Evolutionary conservation across 2,329 filamentous ascomycete species (phyloP).

Genomic region (Ophiocordyceps unilateralis): DNA sequence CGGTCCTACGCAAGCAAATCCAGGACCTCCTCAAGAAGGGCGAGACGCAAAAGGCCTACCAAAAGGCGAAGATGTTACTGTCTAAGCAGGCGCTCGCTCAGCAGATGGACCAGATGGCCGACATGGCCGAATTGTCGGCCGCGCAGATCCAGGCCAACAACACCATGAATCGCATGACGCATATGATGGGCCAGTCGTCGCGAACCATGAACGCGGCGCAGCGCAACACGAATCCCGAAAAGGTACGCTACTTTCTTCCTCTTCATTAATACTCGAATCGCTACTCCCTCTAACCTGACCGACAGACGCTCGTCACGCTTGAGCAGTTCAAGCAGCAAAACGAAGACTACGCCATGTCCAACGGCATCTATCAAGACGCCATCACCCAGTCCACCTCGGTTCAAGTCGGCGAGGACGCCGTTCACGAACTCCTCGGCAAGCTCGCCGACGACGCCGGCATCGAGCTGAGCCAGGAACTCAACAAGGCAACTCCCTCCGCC

Average conservation of each 20-base stretch:
- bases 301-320: conserved; percentile 38
- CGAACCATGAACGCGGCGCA: conserved; percentile 41
- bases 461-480: conserved; percentile 62
- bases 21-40: conserved; percentile 45
- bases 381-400: conserved; percentile 60
- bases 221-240: conserved; percentile 40
- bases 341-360: conserved; percentile 46
- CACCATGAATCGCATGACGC: conserved; percentile 46
- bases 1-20: conserved; percentile 44
- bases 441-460: conserved; percentile 79
- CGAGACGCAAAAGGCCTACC: conserved; percentile 44
- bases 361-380: conserved; percentile 71
- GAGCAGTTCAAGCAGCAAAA: conserved; percentile 45
- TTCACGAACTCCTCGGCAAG: conserved; percentile 71
- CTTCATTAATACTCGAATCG: background rate
- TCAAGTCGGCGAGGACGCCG: conserved; percentile 63
- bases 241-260: conserved; percentile 18
- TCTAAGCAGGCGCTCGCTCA: conserved; percentile 43
- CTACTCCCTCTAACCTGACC: background rate
- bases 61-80: conserved; percentile 45
- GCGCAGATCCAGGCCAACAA: conserved; percentile 49
- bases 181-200: conserved; percentile 44
- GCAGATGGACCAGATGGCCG: conserved; percentile 47
- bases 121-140: conserved; percentile 43
- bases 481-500: conserved; percentile 34